Percentiles rank a stretch among this genome's conserved stretches.
Evolutionary conservation across 805 yeast species (phyloP).

Genomic region (Ogataea zsoltii): DNA sequence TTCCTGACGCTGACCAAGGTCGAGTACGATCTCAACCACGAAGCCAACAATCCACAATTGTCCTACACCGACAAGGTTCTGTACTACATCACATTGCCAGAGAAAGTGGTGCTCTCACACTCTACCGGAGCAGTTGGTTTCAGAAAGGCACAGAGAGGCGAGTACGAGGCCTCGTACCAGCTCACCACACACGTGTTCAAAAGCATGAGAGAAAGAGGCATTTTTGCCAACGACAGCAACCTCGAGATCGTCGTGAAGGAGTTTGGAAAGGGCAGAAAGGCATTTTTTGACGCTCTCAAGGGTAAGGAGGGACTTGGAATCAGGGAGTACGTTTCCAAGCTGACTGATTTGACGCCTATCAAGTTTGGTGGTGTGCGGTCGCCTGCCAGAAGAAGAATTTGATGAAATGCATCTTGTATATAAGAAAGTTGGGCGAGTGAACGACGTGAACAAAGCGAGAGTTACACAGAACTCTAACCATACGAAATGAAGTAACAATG

Average conservation of each 20-base stretch:
- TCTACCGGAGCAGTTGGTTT: conserved; percentile 89
- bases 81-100: conserved; percentile 77
- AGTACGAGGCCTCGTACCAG: conserved; percentile 91
- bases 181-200: conserved; percentile 73
- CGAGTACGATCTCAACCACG: conserved; percentile 60
- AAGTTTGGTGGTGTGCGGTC: conserved; percentile 92
- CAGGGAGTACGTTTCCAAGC: conserved; percentile 63
- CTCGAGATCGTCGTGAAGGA: conserved; percentile 78
- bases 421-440: too few relatives aligned
- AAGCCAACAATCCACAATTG: conserved; percentile 53
- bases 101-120: conserved; percentile 64
- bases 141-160: conserved; percentile 85
- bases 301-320: conserved; percentile 85
- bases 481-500: too few relatives aligned
- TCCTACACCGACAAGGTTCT: conserved; percentile 70
- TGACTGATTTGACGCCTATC: conserved; percentile 78
- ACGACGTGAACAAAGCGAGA: too few relatives aligned
- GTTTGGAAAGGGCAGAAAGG: conserved; percentile 88
- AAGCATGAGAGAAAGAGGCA: conserved; percentile 57
- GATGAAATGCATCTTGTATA: neutral
- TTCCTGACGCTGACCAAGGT: conserved; percentile 73
- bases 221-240: conserved; percentile 41
- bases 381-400: conserved; percentile 74
- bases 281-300: conserved; percentile 77
- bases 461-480: too few relatives aligned